These are phyloP conservation scores for Multifurca ochricompacta DNA, from an alignment of 768 basidiomycete species.

Conservation along the genomic window DNA sequence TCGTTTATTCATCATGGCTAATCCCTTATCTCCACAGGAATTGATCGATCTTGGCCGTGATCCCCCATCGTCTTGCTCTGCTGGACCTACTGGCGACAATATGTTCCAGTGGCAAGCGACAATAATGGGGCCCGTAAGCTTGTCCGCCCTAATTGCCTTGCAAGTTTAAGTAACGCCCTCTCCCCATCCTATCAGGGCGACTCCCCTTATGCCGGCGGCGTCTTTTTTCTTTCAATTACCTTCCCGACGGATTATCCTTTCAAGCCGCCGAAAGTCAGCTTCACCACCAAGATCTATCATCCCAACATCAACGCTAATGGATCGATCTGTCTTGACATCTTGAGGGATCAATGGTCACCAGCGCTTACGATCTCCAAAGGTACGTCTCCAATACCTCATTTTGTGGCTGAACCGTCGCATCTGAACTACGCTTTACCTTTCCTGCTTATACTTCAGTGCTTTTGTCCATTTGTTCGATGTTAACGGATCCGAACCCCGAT, in stretches of 20 bases:
- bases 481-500: constrained; percentile 99
- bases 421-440: neutral
- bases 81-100: constrained; percentile 95
- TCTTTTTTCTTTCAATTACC: constrained; percentile 93
- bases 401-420: neutral
- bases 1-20: constrained; percentile 6
- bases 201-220: constrained; percentile 97
- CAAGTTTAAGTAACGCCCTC: constrained; percentile 22
- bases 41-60: constrained; percentile 98
- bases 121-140: constrained; percentile 97
- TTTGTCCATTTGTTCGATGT: constrained; percentile 97
- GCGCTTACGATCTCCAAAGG: constrained; percentile 99
- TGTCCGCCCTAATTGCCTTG: neutral
- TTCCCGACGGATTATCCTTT: constrained; percentile 99
- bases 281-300: constrained; percentile 99
- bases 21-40: constrained; percentile 55
- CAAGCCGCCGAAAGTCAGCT: constrained; percentile 98
- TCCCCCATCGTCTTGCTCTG: constrained; percentile 98
- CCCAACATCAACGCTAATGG: constrained; percentile 99
- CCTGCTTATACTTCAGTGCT: constrained; percentile 49
- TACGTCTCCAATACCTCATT: constrained; percentile 28
- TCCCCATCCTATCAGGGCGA: constrained; percentile 56
- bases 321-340: constrained; percentile 96
- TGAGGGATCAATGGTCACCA: constrained; percentile 98
- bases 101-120: constrained; percentile 99